These are phyloP conservation scores for Tephrocybe sp. DNA, from an alignment of 768 basidiomycete species.

Conservation along the genomic window DNA sequence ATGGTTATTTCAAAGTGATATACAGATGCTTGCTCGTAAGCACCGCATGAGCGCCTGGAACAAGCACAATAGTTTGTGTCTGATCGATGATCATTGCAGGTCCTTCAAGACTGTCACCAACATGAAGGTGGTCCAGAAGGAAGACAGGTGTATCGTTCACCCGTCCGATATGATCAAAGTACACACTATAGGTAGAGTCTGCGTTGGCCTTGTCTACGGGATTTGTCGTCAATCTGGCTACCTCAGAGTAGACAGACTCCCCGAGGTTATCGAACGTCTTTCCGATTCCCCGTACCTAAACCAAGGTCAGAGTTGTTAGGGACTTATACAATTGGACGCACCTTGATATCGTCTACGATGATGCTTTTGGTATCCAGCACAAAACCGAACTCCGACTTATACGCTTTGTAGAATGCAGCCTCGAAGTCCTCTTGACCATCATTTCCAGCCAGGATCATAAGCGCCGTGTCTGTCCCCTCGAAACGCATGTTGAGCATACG, in stretches of 20 bases:
- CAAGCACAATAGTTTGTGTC: conserved; percentile 92
- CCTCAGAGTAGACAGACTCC: conserved; percentile 74
- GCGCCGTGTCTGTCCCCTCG: conserved; percentile 87
- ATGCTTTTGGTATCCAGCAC: conserved; percentile 79
- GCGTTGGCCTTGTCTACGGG: conserved; percentile 41
- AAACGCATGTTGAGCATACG: conserved; percentile 91
- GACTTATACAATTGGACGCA: conserved; percentile 19
- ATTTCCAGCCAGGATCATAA: conserved; percentile 77
- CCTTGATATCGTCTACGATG: conserved; percentile 92
- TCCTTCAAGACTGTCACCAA: conserved; percentile 74
- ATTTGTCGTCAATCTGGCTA: conserved; percentile 47
- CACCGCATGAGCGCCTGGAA: conserved; percentile 67
- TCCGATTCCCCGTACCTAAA: conserved; percentile 82
- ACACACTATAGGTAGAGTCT: conserved; percentile 61
- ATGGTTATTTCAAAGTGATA: conserved; percentile 36
- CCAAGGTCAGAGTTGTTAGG: neutral
- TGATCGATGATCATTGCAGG: conserved; percentile 95
- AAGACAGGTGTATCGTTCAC: conserved; percentile 80
- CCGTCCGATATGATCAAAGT: conserved; percentile 79
- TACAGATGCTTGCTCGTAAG: conserved; percentile 69
- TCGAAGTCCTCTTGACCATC: conserved; percentile 72
- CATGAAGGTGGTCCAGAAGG: conserved; percentile 56
- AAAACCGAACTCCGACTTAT: conserved; percentile 91
- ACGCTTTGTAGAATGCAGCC: conserved; percentile 72
- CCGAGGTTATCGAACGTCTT: conserved; percentile 85